Percentiles rank a stretch among this genome's conserved stretches.
phyloP scores from a whole-genome alignment of 306 rosid genomes.

The Prunus campanulata region DNA sequence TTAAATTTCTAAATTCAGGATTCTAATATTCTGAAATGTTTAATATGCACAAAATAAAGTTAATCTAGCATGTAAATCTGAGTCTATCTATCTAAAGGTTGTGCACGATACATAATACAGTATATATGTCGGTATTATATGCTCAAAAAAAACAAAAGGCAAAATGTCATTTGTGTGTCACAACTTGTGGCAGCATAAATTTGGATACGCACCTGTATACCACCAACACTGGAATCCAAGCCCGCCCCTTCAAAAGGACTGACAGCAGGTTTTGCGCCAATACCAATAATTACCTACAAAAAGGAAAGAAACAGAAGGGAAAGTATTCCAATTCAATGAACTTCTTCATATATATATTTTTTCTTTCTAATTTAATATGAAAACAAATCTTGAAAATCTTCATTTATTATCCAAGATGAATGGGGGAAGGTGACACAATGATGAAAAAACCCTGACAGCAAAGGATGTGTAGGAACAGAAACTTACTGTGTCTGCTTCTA shows the following conservation, averaged over 20 bases:
- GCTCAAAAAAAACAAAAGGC: background rate
- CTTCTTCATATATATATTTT: background rate
- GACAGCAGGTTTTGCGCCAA: constrained; percentile 88
- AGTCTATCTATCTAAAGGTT: background rate
- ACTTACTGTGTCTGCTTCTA: constrained; percentile 83
- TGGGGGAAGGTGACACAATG: constrained; percentile 11
- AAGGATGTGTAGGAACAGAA: background rate
- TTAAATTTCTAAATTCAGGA: background rate
- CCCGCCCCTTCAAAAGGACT: constrained; percentile 74
- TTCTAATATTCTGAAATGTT: background rate
- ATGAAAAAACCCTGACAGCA: background rate
- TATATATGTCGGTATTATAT: background rate
- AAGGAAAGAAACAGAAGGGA: constrained; percentile 10
- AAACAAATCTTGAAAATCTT: background rate
- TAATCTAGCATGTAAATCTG: no score
- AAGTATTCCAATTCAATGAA: constrained; percentile 8
- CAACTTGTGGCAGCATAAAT: background rate
- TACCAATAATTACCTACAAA: constrained; percentile 75
- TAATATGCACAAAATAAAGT: background rate
- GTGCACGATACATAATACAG: background rate
- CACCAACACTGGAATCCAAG: constrained; percentile 68
- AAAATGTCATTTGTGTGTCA: background rate
- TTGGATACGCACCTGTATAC: constrained; percentile 54
- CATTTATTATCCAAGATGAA: background rate
- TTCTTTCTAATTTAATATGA: background rate